A percentile compares a stretch with the other conserved stretches of the same genome.
Evolutionary conservation across 441 rosid genomes (phyloP).

Genomic region (Populus tomentosa): DNA sequence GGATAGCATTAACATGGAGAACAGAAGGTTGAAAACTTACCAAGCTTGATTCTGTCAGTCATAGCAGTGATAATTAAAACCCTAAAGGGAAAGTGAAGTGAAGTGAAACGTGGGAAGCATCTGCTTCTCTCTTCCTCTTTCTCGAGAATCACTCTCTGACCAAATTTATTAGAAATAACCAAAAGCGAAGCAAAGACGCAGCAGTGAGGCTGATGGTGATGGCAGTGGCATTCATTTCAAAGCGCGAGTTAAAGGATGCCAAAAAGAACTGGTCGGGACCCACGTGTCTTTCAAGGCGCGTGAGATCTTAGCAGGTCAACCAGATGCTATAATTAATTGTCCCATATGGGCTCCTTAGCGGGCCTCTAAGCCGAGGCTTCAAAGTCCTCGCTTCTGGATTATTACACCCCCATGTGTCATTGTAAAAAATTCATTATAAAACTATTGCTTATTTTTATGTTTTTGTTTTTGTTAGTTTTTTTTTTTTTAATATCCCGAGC

Average conservation of each 20-base stretch:
- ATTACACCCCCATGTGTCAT: too few species aligned
- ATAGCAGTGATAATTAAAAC: background rate
- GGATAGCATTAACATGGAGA: constrained; percentile 23
- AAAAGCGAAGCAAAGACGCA: constrained; percentile 12
- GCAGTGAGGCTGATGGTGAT: background rate
- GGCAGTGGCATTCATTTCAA: constrained; percentile 14
- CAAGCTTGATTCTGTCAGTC: constrained; percentile 19
- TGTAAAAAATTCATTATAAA: too few species aligned
- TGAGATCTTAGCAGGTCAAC: constrained; percentile 50
- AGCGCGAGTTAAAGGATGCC: constrained; percentile 41
- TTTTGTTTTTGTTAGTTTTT: too few species aligned
- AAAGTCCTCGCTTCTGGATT: too few species aligned
- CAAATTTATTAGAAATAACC: background rate
- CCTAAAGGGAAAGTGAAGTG: constrained; percentile 21
- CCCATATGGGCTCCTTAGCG: constrained; percentile 17
- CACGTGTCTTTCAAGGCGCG: constrained; percentile 40
- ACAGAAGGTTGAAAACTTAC: constrained; percentile 25
- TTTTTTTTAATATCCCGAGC: too few species aligned
- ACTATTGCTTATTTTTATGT: too few species aligned
- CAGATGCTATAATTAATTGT: constrained; percentile 18
- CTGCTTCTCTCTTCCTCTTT: constrained; percentile 2
- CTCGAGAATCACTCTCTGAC: constrained; percentile 16
- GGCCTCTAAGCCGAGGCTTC: background rate
- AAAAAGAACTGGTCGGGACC: constrained; percentile 25
- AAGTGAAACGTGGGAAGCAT: constrained; percentile 1